A percentile compares a stretch with the other conserved stretches of the same genome.
These are phyloP conservation scores for Adansonia rubrostipa DNA, from an alignment of 441 rosid species.

Conservation along the genomic window DNA sequence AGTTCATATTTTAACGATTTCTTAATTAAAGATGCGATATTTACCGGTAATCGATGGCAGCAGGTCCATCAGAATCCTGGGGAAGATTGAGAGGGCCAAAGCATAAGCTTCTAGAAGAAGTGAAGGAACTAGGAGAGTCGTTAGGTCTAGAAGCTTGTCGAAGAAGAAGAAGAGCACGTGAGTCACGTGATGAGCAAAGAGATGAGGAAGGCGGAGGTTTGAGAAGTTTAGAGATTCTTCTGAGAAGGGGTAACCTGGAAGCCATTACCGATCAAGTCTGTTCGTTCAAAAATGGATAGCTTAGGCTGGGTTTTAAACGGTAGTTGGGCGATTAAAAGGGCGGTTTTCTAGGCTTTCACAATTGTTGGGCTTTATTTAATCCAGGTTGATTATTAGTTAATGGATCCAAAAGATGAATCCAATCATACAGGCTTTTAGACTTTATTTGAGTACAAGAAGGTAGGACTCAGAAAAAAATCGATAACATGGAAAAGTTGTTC, in stretches of 20 bases:
- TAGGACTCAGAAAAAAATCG: too few species aligned
- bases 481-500: too few species aligned
- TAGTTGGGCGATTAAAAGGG: neutral
- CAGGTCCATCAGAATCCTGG: slow-evolving; percentile 52
- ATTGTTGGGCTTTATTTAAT: too few species aligned
- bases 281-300: neutral
- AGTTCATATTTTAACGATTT: neutral
- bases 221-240: slow-evolving; percentile 46
- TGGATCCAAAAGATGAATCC: too few species aligned
- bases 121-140: slow-evolving; percentile 10
- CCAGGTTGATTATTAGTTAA: too few species aligned
- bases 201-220: slow-evolving; percentile 31
- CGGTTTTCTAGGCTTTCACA: neutral
- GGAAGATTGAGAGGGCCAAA: slow-evolving; percentile 33
- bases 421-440: too few species aligned
- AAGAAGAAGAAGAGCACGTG: slow-evolving; percentile 26
- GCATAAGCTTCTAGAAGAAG: slow-evolving; percentile 52
- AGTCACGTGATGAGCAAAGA: slow-evolving; percentile 7
- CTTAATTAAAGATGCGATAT: neutral
- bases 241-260: slow-evolving; percentile 42
- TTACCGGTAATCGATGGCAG: slow-evolving; percentile 65
- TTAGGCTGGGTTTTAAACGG: neutral
- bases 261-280: slow-evolving; percentile 44
- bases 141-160: slow-evolving; percentile 12
- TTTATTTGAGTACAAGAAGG: too few species aligned